These are phyloP conservation scores for Lactuca sativa DNA, from an alignment of 129 eudicot genomes.

Conservation along the genomic window DNA sequence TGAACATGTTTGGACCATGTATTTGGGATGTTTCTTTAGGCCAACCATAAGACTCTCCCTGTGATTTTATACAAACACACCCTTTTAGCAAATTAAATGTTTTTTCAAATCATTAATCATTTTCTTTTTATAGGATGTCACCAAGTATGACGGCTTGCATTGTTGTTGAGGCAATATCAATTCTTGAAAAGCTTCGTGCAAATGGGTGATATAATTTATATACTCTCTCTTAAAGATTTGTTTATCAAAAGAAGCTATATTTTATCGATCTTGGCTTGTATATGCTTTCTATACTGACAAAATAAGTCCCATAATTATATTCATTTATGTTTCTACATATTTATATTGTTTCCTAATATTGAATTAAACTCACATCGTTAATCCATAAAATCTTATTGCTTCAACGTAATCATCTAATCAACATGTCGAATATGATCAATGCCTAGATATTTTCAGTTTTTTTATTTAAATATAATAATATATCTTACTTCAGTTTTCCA, in stretches of 20 bases:
- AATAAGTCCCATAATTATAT: neutral
- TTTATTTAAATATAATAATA: neutral
- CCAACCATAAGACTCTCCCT: slow-evolving; percentile 75
- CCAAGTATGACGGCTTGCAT: slow-evolving; percentile 94
- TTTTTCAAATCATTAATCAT: neutral
- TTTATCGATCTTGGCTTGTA: slow-evolving; percentile 98
- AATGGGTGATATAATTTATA: slow-evolving; percentile 57
- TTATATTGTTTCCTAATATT: slow-evolving; percentile 1
- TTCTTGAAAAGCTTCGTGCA: slow-evolving; percentile 90
- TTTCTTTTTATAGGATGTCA: slow-evolving; percentile 70
- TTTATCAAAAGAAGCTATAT: slow-evolving; percentile 96
- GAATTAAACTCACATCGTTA: slow-evolving; percentile 12
- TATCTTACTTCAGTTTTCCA: neutral
- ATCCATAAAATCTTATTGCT: slow-evolving; percentile 15
- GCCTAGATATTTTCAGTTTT: slow-evolving; percentile 89
- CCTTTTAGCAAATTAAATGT: neutral
- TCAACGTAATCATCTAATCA: slow-evolving; percentile 93
- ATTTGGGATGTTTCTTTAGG: slow-evolving; percentile 98
- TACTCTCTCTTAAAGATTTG: slow-evolving; percentile 55
- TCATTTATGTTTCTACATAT: neutral
- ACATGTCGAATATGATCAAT: slow-evolving; percentile 94
- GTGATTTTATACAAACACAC: neutral
- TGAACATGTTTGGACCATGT: slow-evolving; percentile 99
- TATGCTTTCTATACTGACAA: slow-evolving; percentile 34
- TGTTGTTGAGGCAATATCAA: slow-evolving; percentile 97